These are phyloP conservation scores for Neofusicoccum umdonicola DNA, from an alignment of 2,329 filamentous ascomycete species.

Conservation along the genomic window DNA sequence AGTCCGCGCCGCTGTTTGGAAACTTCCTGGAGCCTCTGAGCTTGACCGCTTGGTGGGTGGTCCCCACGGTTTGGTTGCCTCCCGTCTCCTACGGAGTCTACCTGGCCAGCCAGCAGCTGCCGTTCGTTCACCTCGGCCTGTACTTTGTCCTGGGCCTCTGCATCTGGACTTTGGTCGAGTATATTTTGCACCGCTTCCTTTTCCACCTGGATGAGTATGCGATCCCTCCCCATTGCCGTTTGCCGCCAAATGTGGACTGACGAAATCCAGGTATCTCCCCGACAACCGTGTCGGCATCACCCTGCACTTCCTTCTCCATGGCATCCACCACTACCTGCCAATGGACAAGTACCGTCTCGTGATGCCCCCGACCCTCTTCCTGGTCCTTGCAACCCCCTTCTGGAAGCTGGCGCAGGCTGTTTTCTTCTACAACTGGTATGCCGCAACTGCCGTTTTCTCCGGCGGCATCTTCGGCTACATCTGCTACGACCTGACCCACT, in stretches of 20 bases:
- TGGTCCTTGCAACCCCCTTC: slow-evolving; percentile 81
- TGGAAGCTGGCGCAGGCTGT: slow-evolving; percentile 84
- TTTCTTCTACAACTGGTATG: slow-evolving; percentile 82
- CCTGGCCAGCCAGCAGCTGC: slow-evolving; percentile 47
- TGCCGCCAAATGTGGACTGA: slow-evolving; percentile 25
- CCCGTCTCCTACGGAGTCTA: slow-evolving; percentile 70
- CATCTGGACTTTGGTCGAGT: slow-evolving; percentile 90
- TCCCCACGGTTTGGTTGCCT: slow-evolving; percentile 85
- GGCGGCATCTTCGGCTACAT: slow-evolving; percentile 95
- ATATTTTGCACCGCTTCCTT: slow-evolving; percentile 80
- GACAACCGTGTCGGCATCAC: slow-evolving; percentile 88
- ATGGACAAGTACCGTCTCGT: slow-evolving; percentile 98
- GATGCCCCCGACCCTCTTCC: slow-evolving; percentile 90
- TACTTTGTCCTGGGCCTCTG: slow-evolving; percentile 71
- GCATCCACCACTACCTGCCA: slow-evolving; percentile 97
- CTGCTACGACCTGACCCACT: slow-evolving; percentile 96
- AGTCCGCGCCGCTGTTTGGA: slow-evolving; percentile 89
- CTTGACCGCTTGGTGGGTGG: slow-evolving; percentile 90
- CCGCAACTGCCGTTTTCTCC: slow-evolving; percentile 74
- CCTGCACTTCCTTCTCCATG: slow-evolving; percentile 88
- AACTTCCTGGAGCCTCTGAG: slow-evolving; percentile 98
- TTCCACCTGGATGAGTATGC: slow-evolving; percentile 92
- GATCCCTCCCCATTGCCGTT: background rate
- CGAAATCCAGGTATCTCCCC: slow-evolving; percentile 67
- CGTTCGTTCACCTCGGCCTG: background rate